These are phyloP conservation scores for Aspergillus vadensis DNA, from an alignment of 2,329 filamentous ascomycete species.

Conservation along the genomic window DNA sequence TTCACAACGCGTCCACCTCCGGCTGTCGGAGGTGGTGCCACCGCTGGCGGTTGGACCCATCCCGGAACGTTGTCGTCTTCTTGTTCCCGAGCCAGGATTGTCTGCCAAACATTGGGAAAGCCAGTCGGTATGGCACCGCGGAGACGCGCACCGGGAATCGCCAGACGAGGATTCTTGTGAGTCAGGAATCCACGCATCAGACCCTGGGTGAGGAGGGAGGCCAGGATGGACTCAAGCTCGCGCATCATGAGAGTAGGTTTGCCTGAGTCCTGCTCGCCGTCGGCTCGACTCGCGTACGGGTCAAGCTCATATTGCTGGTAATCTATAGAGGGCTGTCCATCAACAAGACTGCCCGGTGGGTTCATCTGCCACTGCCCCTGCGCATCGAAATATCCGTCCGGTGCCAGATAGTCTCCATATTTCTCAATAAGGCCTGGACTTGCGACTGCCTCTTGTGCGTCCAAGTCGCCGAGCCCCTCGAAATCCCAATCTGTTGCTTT, in stretches of 20 bases:
- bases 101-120: constrained; percentile 74
- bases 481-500: constrained; percentile 39
- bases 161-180: constrained; percentile 74
- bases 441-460: constrained; percentile 10
- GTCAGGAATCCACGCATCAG: constrained; percentile 82
- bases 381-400: constrained; percentile 38
- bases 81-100: constrained; percentile 63
- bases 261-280: constrained; percentile 20
- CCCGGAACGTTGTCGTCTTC: constrained; percentile 69
- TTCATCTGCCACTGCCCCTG: constrained; percentile 33
- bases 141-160: constrained; percentile 69
- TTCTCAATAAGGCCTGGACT: constrained; percentile 25
- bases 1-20: constrained; percentile 60
- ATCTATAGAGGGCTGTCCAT: constrained; percentile 31
- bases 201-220: constrained; percentile 76
- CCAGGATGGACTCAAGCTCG: constrained; percentile 76
- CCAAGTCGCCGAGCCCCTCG: constrained; percentile 20
- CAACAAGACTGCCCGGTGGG: constrained; percentile 25
- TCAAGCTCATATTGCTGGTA: constrained; percentile 52
- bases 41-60: constrained; percentile 61
- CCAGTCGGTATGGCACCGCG: constrained; percentile 46
- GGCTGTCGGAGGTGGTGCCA: constrained; percentile 28
- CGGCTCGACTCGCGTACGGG: constrained; percentile 56
- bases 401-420: constrained; percentile 40
- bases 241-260: constrained; percentile 50